Conservation (phyloP, 352 stramenopile species). For the Pythium guiyangense region DNA sequence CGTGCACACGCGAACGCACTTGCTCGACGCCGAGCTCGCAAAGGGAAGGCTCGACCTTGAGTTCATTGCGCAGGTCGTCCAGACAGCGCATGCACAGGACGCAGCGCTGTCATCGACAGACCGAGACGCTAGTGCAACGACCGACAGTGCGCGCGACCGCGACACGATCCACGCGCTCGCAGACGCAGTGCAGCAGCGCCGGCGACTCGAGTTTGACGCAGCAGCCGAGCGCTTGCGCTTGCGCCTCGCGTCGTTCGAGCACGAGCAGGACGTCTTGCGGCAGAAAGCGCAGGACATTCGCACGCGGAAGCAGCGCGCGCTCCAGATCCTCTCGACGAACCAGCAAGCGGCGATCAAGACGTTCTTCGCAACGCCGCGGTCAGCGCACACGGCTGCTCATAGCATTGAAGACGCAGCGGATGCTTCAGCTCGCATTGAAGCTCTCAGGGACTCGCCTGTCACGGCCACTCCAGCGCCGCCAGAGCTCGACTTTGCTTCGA, state of each 20-base stretch:
- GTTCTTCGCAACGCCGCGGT: slow-evolving; percentile 30
- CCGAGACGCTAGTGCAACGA: not conserved
- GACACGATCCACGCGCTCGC: slow-evolving; percentile 21
- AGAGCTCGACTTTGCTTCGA: slow-evolving; percentile 31
- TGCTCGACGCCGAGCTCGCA: slow-evolving; percentile 41
- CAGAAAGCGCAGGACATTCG: slow-evolving; percentile 29
- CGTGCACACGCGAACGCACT: slow-evolving; percentile 33
- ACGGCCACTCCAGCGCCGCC: not conserved
- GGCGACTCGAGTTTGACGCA: slow-evolving; percentile 26
- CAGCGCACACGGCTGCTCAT: not conserved
- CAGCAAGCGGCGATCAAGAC: slow-evolving; percentile 46
- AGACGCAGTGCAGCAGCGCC: slow-evolving; percentile 28
- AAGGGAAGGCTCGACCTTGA: slow-evolving; percentile 44
- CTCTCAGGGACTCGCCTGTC: not conserved
- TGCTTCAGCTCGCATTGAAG: not conserved
- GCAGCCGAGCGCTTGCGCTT: slow-evolving; percentile 26
- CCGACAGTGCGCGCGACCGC: not conserved
- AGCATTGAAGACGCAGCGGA: not conserved
- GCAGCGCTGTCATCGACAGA: not conserved
- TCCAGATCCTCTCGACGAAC: slow-evolving; percentile 55
- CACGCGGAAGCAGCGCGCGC: slow-evolving; percentile 34
- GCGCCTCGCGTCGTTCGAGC: slow-evolving; percentile 34
- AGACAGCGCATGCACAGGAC: slow-evolving; percentile 2
- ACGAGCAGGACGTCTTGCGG: slow-evolving; percentile 28
- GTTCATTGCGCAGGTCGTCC: slow-evolving; percentile 37